phyloP scores from a whole-genome alignment of 495 filamentous ascomycete genomes.

The Neurospora sp. region DNA sequence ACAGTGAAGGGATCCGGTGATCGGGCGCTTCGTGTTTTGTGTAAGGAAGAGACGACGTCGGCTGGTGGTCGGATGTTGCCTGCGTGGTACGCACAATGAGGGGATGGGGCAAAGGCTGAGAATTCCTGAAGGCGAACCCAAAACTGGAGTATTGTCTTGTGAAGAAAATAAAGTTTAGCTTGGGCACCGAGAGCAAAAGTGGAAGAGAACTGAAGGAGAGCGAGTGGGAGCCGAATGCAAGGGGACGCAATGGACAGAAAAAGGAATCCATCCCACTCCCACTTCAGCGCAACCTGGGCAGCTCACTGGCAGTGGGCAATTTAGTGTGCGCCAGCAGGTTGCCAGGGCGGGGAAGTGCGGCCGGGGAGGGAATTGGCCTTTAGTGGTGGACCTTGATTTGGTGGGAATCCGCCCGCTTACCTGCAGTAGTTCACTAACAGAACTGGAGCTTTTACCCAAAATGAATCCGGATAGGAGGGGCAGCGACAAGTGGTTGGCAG shows the following conservation, averaged over 20 bases:
- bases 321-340: neutral
- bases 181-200: neutral
- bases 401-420: constrained; percentile 11
- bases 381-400: neutral
- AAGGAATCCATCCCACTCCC: neutral
- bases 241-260: neutral
- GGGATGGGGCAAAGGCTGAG: neutral
- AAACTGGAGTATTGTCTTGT: neutral
- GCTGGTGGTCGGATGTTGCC: neutral
- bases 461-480: neutral
- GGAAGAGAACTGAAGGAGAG: neutral
- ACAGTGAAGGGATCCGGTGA: neutral
- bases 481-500: neutral
- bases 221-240: neutral
- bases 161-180: neutral
- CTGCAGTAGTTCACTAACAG: constrained; percentile 8
- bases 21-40: neutral
- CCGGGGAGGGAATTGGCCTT: neutral
- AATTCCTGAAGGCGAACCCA: neutral
- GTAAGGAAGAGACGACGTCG: neutral
- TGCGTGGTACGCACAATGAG: neutral
- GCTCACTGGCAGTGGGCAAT: neutral
- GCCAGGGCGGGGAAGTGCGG: neutral
- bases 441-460: neutral
- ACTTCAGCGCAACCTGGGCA: neutral